Base-by-base conservation (phyloP, 768 basidiomycete genomes). In the Lactarius hatsudake region DNA sequence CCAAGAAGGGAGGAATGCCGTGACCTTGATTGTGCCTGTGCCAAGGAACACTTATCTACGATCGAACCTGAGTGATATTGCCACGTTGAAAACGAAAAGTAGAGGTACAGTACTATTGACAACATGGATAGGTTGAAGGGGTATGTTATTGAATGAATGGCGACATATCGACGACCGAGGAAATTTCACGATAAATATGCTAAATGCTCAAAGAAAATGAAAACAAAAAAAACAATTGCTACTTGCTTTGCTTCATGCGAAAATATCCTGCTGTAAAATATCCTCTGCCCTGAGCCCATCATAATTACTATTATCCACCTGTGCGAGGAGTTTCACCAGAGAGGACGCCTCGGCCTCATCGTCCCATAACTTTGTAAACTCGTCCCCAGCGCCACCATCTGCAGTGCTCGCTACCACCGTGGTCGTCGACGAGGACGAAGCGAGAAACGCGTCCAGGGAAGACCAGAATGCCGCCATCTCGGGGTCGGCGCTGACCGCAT, bases 381-480 rank as follows among this genome's bases (percentile, higher is more conserved):
- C 59, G 23, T 45, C 67, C 10, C 57, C 60, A 5, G 9, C 26
- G 1, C 20, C 26, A 1, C 10, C 48, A 7, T 40, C 67, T 30
- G 34, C n/a, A 12, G 45, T 15, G 9, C 32, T 34, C 18, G 58
- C 43, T 36, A 38, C 32, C 18, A 55, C 36, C 18, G 57, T 64
- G 7, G 38, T 20, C 30, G 45, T 20, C 32, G 38, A 34, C 34
- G 56, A 32, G n/a, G 59, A 23, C 28, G 67, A 59, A 43, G 60
- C 20, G 20, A 70, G 59, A 36, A 67, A 62, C 6, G 62, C 67
- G 17, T 69, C 65, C 23, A 67, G 42, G 12, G 65, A 59, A 12
- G 65, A 59, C 68, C 65, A 63, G 34, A 69, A 63, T 1, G 58
- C 53, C 43, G 38, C 61, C 68, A 69, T 68, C 42, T 63, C 68